Conservation (phyloP, 352 stramenopile species). For the Globisporangium ultimum region DNA sequence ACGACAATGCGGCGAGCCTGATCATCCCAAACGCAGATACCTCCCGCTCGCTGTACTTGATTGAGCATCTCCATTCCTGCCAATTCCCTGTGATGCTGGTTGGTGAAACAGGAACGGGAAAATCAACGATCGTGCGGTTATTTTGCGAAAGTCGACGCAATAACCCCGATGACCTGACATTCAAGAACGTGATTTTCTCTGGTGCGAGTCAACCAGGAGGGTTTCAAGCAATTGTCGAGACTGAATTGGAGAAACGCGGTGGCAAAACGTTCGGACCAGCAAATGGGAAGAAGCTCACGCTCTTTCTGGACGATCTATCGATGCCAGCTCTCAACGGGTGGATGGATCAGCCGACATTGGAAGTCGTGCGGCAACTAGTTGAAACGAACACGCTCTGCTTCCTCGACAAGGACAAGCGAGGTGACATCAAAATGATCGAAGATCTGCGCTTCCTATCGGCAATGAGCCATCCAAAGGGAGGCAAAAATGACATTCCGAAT, state of each 20-base stretch:
- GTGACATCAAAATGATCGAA: conserved; percentile 75
- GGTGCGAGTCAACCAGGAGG: conserved; percentile 70
- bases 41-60: conserved; percentile 58
- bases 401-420: conserved; percentile 81
- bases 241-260: conserved; percentile 73
- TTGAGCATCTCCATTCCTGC: conserved; percentile 56
- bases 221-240: conserved; percentile 78
- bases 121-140: conserved; percentile 79
- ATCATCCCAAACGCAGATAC: conserved; percentile 89
- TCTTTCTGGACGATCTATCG: conserved; percentile 78
- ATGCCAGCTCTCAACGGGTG: conserved; percentile 70
- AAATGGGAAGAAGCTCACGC: conserved; percentile 66
- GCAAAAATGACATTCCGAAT: conserved; percentile 87
- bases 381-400: conserved; percentile 72
- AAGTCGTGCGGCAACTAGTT: conserved; percentile 70
- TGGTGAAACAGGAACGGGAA: conserved; percentile 83
- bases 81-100: conserved; percentile 76
- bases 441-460: conserved; percentile 63
- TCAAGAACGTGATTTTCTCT: conserved; percentile 90
- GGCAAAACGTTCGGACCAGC: conserved; percentile 77
- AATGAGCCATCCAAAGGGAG: conserved; percentile 54
- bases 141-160: conserved; percentile 54
- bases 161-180: conserved; percentile 35
- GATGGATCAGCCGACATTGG: conserved; percentile 74
- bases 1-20: conserved; percentile 76